phyloP scores from a whole-genome alignment of 257 asterid species.

The Petunia axillaris region DNA sequence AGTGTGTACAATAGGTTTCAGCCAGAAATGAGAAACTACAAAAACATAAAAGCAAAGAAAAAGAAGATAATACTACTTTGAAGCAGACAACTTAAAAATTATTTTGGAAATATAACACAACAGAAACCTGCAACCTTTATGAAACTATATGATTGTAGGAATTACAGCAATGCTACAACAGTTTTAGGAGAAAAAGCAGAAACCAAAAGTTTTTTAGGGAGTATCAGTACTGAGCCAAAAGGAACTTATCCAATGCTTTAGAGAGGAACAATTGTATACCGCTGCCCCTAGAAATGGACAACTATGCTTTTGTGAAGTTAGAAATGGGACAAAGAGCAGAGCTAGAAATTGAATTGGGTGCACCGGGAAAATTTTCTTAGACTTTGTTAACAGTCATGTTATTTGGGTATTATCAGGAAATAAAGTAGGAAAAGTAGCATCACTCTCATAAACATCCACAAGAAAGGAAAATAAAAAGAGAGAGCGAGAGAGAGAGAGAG shows the following conservation, averaged over 20 bases:
- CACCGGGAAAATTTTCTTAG: conserved; percentile 9
- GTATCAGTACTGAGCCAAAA: not conserved
- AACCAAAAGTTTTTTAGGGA: not conserved
- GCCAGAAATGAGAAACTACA: conserved; percentile 10
- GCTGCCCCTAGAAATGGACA: not conserved
- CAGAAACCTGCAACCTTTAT: conserved; percentile 1
- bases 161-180: conserved; percentile 8
- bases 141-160: conserved; percentile 1
- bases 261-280: not conserved
- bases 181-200: not conserved
- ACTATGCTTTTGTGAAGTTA: not conserved
- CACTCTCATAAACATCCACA: not conserved
- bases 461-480: not conserved
- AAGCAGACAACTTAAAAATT: not conserved
- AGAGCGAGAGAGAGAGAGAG: not conserved
- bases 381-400: not conserved
- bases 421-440: not conserved
- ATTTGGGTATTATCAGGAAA: conserved; percentile 1
- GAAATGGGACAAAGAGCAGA: not conserved
- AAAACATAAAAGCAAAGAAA: conserved; percentile 4
- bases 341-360: conserved; percentile 15
- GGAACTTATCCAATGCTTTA: not conserved
- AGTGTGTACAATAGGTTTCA: conserved; percentile 8
- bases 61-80: not conserved
- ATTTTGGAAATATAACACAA: not conserved